phyloP scores from a whole-genome alignment of 257 asterid species.

The Orobanche coerulescens region DNA sequence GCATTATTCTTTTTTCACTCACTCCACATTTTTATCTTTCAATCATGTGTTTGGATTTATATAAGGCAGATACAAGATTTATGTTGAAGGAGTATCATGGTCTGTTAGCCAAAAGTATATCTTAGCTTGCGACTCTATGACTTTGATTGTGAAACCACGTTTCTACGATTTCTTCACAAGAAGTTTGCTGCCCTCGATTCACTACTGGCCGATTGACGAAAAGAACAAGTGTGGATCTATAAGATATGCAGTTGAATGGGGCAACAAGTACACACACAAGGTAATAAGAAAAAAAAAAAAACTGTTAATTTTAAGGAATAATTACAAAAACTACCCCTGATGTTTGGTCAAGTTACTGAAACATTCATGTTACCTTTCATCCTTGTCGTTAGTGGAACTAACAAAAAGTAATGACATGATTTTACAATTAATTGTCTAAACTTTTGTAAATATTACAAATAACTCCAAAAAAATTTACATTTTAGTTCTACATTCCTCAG shows the following conservation, averaged over 20 bases:
- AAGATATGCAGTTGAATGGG: constrained; percentile 84
- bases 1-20: neutral
- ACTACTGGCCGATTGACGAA: constrained; percentile 68
- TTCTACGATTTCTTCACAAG: constrained; percentile 76
- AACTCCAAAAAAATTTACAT: too few relatives aligned
- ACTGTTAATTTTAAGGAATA: too few relatives aligned
- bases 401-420: too few relatives aligned
- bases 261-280: constrained; percentile 56
- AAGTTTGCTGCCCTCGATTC: constrained; percentile 59
- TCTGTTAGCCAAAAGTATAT: constrained; percentile 89
- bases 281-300: constrained; percentile 22
- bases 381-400: too few relatives aligned
- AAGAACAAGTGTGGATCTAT: constrained; percentile 42
- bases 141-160: constrained; percentile 44
- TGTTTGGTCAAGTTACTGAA: too few relatives aligned
- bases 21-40: neutral
- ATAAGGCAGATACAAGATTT: constrained; percentile 64
- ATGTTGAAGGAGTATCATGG: constrained; percentile 77
- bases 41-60: neutral
- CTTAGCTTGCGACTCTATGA: constrained; percentile 76
- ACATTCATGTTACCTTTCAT: too few relatives aligned
- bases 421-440: too few relatives aligned
- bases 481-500: too few relatives aligned
- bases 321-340: too few relatives aligned
- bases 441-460: too few relatives aligned